phyloP scores from a whole-genome alignment of 306 rosid genomes.

The Argentina anserina region DNA sequence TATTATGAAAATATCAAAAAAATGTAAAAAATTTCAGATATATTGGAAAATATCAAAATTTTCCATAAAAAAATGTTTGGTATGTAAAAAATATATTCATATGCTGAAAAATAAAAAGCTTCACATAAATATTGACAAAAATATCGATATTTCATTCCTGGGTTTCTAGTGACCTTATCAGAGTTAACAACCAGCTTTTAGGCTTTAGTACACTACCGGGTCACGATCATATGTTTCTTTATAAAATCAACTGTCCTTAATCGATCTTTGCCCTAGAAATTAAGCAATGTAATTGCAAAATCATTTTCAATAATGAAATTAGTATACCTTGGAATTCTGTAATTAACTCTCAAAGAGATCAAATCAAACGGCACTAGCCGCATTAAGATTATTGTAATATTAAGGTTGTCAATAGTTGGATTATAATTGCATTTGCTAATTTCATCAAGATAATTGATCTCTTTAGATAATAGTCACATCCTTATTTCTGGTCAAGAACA shows the following conservation, averaged over 20 bases:
- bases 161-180: too few species aligned
- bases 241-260: neutral
- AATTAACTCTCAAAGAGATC: neutral
- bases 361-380: slow-evolving; percentile 20
- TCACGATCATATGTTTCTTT: neutral
- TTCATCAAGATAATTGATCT: slow-evolving; percentile 24
- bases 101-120: too few species aligned
- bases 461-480: slow-evolving; percentile 17
- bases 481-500: slow-evolving; percentile 22
- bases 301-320: neutral
- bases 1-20: too few species aligned
- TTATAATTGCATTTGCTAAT: slow-evolving; percentile 34
- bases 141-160: too few species aligned
- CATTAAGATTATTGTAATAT: too few species aligned
- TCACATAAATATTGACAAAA: too few species aligned
- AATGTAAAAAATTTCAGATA: too few species aligned
- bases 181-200: too few species aligned
- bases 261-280: neutral
- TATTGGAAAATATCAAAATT: too few species aligned
- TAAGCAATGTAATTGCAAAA: neutral
- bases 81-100: too few species aligned
- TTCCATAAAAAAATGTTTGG: too few species aligned
- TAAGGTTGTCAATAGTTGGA: slow-evolving; percentile 33
- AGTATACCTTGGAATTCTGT: neutral
- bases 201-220: too few species aligned